Conservation (phyloP, 2,329 filamentous ascomycete species). For the Emericellopsis atlantica region DNA sequence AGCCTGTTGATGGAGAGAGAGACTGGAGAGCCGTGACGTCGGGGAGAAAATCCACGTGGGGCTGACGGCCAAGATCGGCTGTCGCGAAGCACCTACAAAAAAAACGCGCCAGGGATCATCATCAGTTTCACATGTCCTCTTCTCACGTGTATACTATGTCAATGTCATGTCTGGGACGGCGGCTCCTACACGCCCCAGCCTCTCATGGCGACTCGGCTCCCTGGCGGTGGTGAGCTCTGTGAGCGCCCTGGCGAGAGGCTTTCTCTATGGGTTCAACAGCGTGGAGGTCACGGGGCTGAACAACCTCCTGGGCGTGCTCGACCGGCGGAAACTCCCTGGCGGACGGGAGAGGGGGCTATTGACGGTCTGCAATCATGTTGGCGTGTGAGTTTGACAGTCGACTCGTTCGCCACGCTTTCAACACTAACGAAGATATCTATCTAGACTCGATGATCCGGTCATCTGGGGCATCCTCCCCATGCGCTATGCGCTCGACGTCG, state of each 20-base stretch:
- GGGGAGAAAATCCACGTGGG: background rate
- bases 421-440: constrained; percentile 3
- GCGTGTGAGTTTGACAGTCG: constrained; percentile 17
- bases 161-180: constrained; percentile 9
- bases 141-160: background rate
- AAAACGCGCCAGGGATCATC: background rate
- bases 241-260: constrained; percentile 56
- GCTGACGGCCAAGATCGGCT: background rate
- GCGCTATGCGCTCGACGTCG: constrained; percentile 56
- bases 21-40: background rate
- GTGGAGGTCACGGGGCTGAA: constrained; percentile 69
- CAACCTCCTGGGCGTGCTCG: constrained; percentile 61
- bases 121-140: background rate
- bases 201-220: constrained; percentile 64
- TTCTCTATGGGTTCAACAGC: constrained; percentile 62
- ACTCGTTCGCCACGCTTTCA: background rate
- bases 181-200: constrained; percentile 33
- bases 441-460: constrained; percentile 81
- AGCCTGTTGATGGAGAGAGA: background rate
- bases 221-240: constrained; percentile 62
- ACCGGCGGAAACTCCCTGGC: constrained; percentile 49
- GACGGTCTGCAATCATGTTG: constrained; percentile 45
- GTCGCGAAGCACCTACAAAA: background rate
- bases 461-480: constrained; percentile 84
- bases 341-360: constrained; percentile 64